A percentile compares a stretch with the other conserved stretches of the same genome.
phyloP scores from a whole-genome alignment of 257 asterid genomes.

The Nicotiana tomentosiformis region DNA sequence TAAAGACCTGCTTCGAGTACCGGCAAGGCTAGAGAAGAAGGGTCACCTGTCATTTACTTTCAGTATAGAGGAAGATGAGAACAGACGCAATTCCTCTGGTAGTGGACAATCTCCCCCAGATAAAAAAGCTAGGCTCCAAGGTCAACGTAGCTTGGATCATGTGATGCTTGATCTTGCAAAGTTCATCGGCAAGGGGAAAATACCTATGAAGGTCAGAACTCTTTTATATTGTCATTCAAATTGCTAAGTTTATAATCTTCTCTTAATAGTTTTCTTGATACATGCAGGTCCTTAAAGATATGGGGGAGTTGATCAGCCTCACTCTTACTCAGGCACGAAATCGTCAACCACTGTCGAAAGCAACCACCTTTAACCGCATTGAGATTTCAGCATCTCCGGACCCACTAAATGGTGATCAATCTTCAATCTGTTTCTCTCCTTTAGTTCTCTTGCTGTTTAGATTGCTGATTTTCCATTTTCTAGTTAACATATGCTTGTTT shows the following conservation, averaged over 20 bases:
- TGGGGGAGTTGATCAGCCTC: conserved; percentile 62
- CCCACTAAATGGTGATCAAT: conserved; percentile 68
- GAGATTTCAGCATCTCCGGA: conserved; percentile 59
- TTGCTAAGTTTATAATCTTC: not conserved
- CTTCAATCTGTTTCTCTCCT: not conserved
- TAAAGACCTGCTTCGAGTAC: conserved; percentile 72
- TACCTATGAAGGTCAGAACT: conserved; percentile 72
- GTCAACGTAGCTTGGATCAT: conserved; percentile 53
- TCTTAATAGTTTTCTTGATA: conserved; percentile 3
- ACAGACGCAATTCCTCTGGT: conserved; percentile 29
- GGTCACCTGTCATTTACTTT: conserved; percentile 68
- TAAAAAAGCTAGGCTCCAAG: conserved; percentile 56
- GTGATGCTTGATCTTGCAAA: conserved; percentile 82
- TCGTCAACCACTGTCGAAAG: conserved; percentile 82
- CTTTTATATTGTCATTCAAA: not conserved
- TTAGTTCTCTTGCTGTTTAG: not conserved
- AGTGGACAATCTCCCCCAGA: conserved; percentile 45
- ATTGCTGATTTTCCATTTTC: conserved; percentile 1
- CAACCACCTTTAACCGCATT: conserved; percentile 83
- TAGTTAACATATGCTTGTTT: not conserved
- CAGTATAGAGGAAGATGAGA: conserved; percentile 66
- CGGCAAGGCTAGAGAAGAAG: conserved; percentile 73
- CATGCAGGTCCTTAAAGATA: conserved; percentile 82
- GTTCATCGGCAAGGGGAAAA: conserved; percentile 76
- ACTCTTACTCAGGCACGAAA: conserved; percentile 70